Percentiles rank a stretch among this genome's conserved stretches.
phyloP scores from a whole-genome alignment of 805 yeast genomes.

The Ogataea trehaloabstinens region DNA sequence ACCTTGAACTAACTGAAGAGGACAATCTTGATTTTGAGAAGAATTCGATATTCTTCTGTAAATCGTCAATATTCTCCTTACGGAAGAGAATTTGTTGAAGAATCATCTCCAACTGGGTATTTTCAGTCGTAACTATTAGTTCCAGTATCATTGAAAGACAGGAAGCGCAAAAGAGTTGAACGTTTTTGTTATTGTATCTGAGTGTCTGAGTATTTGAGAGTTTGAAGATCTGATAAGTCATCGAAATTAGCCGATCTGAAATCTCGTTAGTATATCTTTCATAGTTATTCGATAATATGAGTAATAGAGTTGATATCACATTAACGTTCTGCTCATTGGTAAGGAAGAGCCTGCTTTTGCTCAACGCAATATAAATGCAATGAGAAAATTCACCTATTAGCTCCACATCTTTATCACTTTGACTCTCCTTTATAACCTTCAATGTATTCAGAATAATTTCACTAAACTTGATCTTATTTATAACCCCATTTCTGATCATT shows the following conservation, averaged over 20 bases:
- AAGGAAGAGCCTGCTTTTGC: conserved; percentile 14
- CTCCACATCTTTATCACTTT: conserved; percentile 20
- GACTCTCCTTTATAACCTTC: conserved; percentile 14
- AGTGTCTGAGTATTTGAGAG: conserved; percentile 23
- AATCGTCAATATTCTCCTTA: conserved; percentile 20
- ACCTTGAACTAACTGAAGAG: conserved; percentile 12
- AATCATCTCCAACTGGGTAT: conserved; percentile 14
- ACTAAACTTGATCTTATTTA: conserved; percentile 42
- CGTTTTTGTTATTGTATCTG: conserved; percentile 26
- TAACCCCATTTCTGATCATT: conserved; percentile 36
- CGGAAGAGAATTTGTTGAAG: conserved; percentile 28
- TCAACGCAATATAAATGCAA: conserved; percentile 16
- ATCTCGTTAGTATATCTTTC: conserved; percentile 4
- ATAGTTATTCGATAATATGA: conserved; percentile 1
- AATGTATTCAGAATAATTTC: conserved; percentile 34
- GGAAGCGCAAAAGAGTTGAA: conserved; percentile 23
- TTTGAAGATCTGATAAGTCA: conserved; percentile 17
- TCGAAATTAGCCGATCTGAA: conserved; percentile 2
- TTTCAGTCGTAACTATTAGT: conserved; percentile 4
- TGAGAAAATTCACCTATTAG: conserved; percentile 20
- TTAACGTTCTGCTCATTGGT: conserved; percentile 28
- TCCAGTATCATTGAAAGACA: conserved; percentile 24
- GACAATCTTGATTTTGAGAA: conserved; percentile 27
- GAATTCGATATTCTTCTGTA: conserved; percentile 32
- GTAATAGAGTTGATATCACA: conserved; percentile 15